Percentiles rank a stretch among this genome's conserved stretches.
These are phyloP conservation scores for Claviceps fusiformis DNA, from an alignment of 2,329 filamentous ascomycete genomes.

Conservation along the genomic window DNA sequence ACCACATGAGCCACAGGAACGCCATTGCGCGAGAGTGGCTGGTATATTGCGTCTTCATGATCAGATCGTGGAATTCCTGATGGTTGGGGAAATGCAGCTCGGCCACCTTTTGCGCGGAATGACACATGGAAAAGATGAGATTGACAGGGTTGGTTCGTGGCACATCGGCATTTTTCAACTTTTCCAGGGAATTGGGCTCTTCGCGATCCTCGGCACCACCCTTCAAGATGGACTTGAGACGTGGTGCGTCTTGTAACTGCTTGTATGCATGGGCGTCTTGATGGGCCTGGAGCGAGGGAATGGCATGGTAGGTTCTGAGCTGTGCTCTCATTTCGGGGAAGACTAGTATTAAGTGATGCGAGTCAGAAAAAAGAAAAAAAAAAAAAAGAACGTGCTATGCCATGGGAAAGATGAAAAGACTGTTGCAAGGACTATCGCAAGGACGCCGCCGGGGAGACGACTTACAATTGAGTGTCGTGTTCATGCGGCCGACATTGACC, in stretches of 20 bases:
- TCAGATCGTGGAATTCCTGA: conserved; percentile 87
- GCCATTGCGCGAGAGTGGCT: conserved; percentile 74
- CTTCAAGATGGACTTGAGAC: conserved; percentile 93
- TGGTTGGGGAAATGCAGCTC: conserved; percentile 79
- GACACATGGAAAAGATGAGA: conserved; percentile 85
- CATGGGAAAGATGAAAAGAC: not conserved
- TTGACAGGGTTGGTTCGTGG: conserved; percentile 92
- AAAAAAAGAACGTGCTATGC: not conserved
- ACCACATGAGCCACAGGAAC: conserved; percentile 98
- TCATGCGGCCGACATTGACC: conserved; percentile 97
- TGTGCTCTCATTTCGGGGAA: conserved; percentile 99
- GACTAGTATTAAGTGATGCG: conserved; percentile 40
- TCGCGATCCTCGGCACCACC: conserved; percentile 82
- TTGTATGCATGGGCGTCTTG: conserved; percentile 96
- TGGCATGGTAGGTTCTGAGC: conserved; percentile 92
- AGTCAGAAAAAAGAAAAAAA: too few relatives aligned
- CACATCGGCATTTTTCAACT: conserved; percentile 53
- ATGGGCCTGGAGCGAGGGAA: conserved; percentile 86
- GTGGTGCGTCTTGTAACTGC: conserved; percentile 88
- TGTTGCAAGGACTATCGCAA: too few relatives aligned
- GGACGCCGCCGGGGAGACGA: too few relatives aligned
- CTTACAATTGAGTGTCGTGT: conserved; percentile 93
- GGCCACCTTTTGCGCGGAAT: conserved; percentile 80
- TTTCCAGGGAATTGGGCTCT: conserved; percentile 72
- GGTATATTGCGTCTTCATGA: conserved; percentile 77